phyloP scores from a whole-genome alignment of 768 basidiomycete genomes.

The Serendipita sp. region DNA sequence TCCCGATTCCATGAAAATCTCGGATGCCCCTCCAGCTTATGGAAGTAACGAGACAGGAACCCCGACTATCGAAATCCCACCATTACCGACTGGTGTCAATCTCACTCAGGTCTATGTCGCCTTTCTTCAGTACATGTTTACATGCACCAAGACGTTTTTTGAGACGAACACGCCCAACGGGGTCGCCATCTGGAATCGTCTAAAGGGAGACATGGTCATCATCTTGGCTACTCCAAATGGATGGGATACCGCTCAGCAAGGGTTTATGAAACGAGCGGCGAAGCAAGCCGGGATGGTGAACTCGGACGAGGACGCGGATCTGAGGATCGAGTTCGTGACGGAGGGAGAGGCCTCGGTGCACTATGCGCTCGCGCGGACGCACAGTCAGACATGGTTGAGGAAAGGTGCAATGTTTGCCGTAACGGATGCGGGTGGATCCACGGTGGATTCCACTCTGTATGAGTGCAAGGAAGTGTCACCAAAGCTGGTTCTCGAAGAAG shows the following conservation, averaged over 20 bases:
- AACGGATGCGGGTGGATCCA: constrained; percentile 1
- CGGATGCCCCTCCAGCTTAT: background rate
- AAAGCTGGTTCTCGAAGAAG: constrained; percentile 5
- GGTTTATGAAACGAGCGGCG: background rate
- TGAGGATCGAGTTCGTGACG: background rate
- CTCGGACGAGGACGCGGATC: background rate
- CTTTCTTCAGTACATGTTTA: constrained; percentile 4
- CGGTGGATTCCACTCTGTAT: constrained; percentile 5
- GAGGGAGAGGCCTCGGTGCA: constrained; percentile 9
- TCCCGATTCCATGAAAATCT: constrained; percentile 6
- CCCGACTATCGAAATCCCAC: background rate
- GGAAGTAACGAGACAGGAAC: background rate
- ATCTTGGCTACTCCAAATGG: constrained; percentile 14
- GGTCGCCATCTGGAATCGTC: constrained; percentile 4
- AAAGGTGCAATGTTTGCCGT: background rate
- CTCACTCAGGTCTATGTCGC: constrained; percentile 8
- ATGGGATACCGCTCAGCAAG: constrained; percentile 4
- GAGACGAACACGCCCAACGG: background rate
- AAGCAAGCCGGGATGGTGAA: background rate
- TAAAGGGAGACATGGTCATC: constrained; percentile 19
- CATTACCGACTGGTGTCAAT: background rate
- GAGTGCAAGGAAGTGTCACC: background rate
- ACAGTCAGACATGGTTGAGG: background rate
- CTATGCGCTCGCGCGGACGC: background rate
- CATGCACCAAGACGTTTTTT: background rate